phyloP scores from a whole-genome alignment of 371 early-diverging fungal species.

The Funneliformis caledonium region DNA sequence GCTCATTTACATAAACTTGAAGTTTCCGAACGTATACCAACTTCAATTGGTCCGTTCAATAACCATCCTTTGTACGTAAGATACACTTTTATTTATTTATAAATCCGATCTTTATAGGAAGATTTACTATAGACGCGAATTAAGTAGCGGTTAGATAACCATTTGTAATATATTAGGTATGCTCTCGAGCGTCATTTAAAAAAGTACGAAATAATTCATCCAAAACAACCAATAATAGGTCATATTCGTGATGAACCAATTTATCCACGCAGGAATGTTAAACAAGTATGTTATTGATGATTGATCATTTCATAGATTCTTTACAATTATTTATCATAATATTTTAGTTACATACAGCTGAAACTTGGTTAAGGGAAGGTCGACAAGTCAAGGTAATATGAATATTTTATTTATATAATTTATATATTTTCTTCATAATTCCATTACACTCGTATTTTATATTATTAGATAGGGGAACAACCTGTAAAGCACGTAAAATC shows the following conservation, averaged over 20 bases:
- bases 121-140: background rate
- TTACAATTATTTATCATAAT: background rate
- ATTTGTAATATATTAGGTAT: conserved; percentile 46
- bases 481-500: conserved; percentile 74
- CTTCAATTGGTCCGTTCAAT: conserved; percentile 73
- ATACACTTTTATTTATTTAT: background rate
- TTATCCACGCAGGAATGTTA: conserved; percentile 76
- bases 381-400: conserved; percentile 51
- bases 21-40: conserved; percentile 78
- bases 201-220: conserved; percentile 74
- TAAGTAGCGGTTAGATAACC: too few species aligned
- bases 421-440: background rate
- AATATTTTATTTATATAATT: background rate
- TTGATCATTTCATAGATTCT: background rate
- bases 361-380: conserved; percentile 74
- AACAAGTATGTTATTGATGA: conserved; percentile 46
- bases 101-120: background rate
- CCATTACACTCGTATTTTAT: background rate
- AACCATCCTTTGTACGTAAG: conserved; percentile 73
- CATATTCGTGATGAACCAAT: conserved; percentile 75
- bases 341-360: conserved; percentile 53
- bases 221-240: conserved; percentile 71
- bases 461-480: conserved; percentile 50
- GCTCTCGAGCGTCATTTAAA: conserved; percentile 85
- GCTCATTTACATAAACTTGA: conserved; percentile 53